Evolutionary conservation across 306 rosid genomes (phyloP), one percentile per base, ranked within the genome.

Genomic region (Lathyrus tuberosus): DNA sequence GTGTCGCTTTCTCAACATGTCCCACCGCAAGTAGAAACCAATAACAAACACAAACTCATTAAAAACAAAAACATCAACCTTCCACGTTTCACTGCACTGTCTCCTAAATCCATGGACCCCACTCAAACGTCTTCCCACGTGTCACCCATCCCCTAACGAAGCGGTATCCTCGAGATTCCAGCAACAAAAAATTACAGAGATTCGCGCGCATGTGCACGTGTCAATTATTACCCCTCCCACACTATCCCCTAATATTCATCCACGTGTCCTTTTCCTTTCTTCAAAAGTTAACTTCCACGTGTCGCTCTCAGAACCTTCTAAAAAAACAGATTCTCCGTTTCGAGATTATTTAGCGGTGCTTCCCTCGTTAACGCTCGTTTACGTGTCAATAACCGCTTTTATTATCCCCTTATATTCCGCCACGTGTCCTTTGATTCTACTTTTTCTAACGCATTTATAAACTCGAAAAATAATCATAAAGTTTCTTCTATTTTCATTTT

Each of bases 351-450:
- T 46, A 75, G 73, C 70, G 80, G 80, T 76, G 80, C 48, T 51
- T 51, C 57, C 28, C 9, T 51, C 16, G 3, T 47, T 47, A 48
- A 4, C 64, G 22, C 44, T 30, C 59, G 28, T 30, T 67, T 33
- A 75, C 82, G 82, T 83, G 86, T 76, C 80, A 20, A 0, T 35
- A 33, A 79, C 86, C 86, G 78, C 73, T 76, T 0, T 8, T 35
- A 10, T 18, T 15, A 5, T 33, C 80, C 68, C 65, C 75, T 79
- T 26, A 0, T 0, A 0, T 67, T 15, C 1, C 14, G 74, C 67
- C 91, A 81, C 85, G 86, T 81, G 82, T 59, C 31, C 5, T 37
- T 24, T 28, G 26, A 13, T 16, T 20, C 35, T 26, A 37, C 44
- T 18, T 59, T 41, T 48, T 31, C 65, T 42, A 62, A 64, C 65